Base-by-base conservation (phyloP, 169 alveolate species). In the Theileria parva region DNA sequence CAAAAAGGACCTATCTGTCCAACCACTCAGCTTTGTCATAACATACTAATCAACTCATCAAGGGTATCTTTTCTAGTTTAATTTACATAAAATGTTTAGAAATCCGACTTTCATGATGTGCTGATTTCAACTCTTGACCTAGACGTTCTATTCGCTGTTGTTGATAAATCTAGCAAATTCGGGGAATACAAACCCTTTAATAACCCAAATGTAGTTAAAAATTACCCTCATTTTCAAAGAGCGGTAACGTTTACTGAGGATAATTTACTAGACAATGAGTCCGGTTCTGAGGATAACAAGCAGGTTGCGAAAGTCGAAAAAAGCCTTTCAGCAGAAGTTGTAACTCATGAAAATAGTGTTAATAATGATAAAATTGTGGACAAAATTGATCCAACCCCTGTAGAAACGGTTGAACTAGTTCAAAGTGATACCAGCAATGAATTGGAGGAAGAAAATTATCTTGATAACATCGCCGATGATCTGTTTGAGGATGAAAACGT, bases 1-100 rank as follows among this genome's bases (percentile, higher is more conserved):
- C 76, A 77, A 34, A 83, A 81, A 39, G 94, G 94, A 6, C 94
- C 94, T 12, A 79, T 89, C 15, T 80, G 86, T 23, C 81, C 85
- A 19, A 70, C 86, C 64, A 89, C 74, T 61, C 65, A 59, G 44
- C 65, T 81, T 64, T 91, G 92, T n/a, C 90, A 83, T 61, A 76
- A 78, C 34, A 50, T 89, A 19, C 74, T 89, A 59, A 57, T 74
- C 4, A 73, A 89, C 86, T 66, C 87, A 23, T 70, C 91, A 12
- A 89, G 86, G 85, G 94, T 76, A 12, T 76, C 19, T 48, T 34
- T 77, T 25, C 27, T 17, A 3, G 5, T n/a, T 55, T 55, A 55
- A 55, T 55, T 55, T 37, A 37, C 48, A 37, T 37, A 37, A 37
- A 55, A 7, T 55, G 64, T n/a, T 55, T 55, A 55, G 64, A 55